These are phyloP conservation scores for Malus sylvestris DNA, from an alignment of 306 rosid genomes.

Conservation along the genomic window DNA sequence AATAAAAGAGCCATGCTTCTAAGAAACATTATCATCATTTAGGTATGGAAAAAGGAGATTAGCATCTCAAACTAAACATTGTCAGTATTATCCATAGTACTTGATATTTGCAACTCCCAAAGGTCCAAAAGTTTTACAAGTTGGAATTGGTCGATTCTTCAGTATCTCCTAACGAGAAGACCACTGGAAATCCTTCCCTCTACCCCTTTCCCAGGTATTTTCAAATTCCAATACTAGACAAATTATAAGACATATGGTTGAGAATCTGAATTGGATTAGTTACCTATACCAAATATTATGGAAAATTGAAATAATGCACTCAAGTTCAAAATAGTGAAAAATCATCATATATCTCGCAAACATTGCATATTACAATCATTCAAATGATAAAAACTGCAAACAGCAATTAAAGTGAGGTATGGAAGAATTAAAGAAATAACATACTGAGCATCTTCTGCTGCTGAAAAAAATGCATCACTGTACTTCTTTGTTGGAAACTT, in stretches of 20 bases:
- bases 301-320: too few species aligned
- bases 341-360: neutral
- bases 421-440: conserved; percentile 25
- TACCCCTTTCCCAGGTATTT: too few species aligned
- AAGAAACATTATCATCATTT: neutral
- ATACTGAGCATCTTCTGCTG: conserved; percentile 79
- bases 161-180: neutral
- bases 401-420: neutral
- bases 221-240: too few species aligned
- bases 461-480: conserved; percentile 62
- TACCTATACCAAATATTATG: too few species aligned
- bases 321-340: too few species aligned
- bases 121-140: neutral
- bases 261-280: too few species aligned
- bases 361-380: neutral
- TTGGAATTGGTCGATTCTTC: neutral
- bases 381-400: neutral
- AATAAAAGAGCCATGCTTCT: neutral
- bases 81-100: neutral
- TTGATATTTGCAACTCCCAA: neutral
- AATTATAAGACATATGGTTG: too few species aligned
- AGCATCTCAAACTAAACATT: neutral
- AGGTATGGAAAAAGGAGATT: neutral
- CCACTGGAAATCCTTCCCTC: too few species aligned
- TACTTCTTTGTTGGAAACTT: conserved; percentile 81